A percentile compares a stretch with the other conserved stretches of the same genome.
Conservation (phyloP, 1,284 basidiomycete genomes). For the Rhodotorula sp. region DNA sequence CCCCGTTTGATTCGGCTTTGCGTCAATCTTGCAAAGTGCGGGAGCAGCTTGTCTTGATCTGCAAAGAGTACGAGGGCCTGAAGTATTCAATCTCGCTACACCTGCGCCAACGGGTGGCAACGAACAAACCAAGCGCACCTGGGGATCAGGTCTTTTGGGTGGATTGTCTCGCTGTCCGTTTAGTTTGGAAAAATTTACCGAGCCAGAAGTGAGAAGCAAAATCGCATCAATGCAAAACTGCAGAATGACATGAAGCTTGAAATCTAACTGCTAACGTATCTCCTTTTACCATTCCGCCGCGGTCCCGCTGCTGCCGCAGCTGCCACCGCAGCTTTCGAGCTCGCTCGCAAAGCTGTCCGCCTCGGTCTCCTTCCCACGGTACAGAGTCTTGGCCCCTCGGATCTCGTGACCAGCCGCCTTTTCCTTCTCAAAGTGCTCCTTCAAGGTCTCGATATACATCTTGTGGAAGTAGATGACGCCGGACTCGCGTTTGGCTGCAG, state of each 20-base stretch:
- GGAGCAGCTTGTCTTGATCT: too few relatives aligned
- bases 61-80: too few relatives aligned
- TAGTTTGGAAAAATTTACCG: too few relatives aligned
- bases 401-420: conserved; percentile 9
- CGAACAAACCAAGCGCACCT: too few relatives aligned
- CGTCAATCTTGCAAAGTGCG: too few relatives aligned
- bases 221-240: background rate
- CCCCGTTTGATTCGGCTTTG: too few relatives aligned
- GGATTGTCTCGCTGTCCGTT: too few relatives aligned
- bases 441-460: background rate
- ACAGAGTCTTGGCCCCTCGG: background rate
- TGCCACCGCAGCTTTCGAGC: background rate
- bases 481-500: background rate
- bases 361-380: background rate
- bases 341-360: conserved; percentile 1
- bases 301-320: background rate
- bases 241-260: background rate
- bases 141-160: too few relatives aligned
- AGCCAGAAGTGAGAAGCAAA: background rate
- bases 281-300: conserved; percentile 3
- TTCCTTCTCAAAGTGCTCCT: conserved; percentile 7
- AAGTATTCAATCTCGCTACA: too few relatives aligned
- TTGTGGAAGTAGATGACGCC: conserved; percentile 19
- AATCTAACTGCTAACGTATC: background rate
- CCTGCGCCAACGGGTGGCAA: too few relatives aligned